Evolutionary conservation across 2,329 filamentous ascomycete species (phyloP), one percentile per base, ranked within the genome.

Genomic region (Aureobasidium sp.): DNA sequence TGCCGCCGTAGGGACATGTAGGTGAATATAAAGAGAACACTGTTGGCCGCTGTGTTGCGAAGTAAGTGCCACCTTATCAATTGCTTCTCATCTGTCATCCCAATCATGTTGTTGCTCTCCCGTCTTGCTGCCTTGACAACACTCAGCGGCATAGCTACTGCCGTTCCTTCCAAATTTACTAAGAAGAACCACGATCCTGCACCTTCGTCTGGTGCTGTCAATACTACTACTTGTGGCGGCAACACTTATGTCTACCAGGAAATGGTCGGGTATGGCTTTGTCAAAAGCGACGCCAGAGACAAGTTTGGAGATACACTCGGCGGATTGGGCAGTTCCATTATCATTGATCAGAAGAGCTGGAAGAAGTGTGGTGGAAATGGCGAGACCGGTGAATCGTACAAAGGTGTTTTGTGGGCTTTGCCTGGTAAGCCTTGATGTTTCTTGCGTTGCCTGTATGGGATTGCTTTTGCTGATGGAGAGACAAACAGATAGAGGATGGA

Each of bases 221-320:
- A 78, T 63, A 72, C 76, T 57, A 80, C 82, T 7, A 80, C 74
- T 15, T 88, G 86, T 72, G 84, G 82, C 66, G 82, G 82, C 54
- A 79, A 84, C 64, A 77, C 73, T 0, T 90, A 87, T 68, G 78
- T 81, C n/a, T 90, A 90, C 70, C 76, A 86, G 58, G 78, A 81
- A 62, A 80, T 91, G 11, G 85, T 83, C 5, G 87, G 87, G 11
- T 90, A 85, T 68, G 87, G 87, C 5, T 80, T 78, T 61, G 73
- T 90, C 3, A 73, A 81, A 0, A 78, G 78, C 35, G 78, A 85
- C 67, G 79, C 81, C 2, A 76, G 79, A 35, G 88, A 90, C 73
- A 85, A 86, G 69, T 86, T 81, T 66, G 85, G 85, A 33, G 87
- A 90, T 69, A 90, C 86, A 0, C 75, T 90, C 33, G 85, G 85